These are phyloP conservation scores for Phalaenopsis aphrodite DNA, from an alignment of 106 monocot species.

Conservation along the genomic window DNA sequence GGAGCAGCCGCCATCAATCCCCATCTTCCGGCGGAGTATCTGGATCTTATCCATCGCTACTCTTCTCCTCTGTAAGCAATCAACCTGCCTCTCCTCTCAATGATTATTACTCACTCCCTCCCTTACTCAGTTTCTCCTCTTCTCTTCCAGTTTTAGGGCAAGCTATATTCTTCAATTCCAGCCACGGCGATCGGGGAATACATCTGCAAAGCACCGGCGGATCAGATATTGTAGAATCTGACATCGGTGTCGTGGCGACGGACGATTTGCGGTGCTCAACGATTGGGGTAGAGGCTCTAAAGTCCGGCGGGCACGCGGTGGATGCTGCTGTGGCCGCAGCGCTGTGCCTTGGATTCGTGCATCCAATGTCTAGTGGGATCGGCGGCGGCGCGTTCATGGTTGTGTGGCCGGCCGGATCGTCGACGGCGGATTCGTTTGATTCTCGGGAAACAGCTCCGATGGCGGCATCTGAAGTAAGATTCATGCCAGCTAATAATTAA, in stretches of 20 bases:
- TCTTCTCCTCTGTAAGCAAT: slow-evolving; percentile 18
- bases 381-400: slow-evolving; percentile 85
- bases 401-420: slow-evolving; percentile 25
- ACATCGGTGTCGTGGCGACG: slow-evolving; percentile 71
- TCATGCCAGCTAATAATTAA: not conserved
- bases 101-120: not conserved
- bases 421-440: slow-evolving; percentile 41
- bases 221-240: slow-evolving; percentile 49
- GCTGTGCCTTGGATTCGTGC: slow-evolving; percentile 64
- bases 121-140: not conserved
- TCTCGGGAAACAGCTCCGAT: slow-evolving; percentile 63
- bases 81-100: not conserved
- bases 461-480: slow-evolving; percentile 45
- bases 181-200: not conserved
- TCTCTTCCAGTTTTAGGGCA: slow-evolving; percentile 7
- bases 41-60: not conserved
- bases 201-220: slow-evolving; percentile 7
- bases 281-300: slow-evolving; percentile 48
- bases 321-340: slow-evolving; percentile 81
- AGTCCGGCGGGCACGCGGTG: slow-evolving; percentile 72
- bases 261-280: slow-evolving; percentile 80
- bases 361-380: slow-evolving; percentile 87
- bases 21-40: not conserved
- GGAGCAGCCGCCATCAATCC: not conserved
- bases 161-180: not conserved